Percentiles rank a stretch among this genome's conserved stretches.
These are phyloP conservation scores for Ligustrum vulgare DNA, from an alignment of 257 asterid species.

Conservation along the genomic window DNA sequence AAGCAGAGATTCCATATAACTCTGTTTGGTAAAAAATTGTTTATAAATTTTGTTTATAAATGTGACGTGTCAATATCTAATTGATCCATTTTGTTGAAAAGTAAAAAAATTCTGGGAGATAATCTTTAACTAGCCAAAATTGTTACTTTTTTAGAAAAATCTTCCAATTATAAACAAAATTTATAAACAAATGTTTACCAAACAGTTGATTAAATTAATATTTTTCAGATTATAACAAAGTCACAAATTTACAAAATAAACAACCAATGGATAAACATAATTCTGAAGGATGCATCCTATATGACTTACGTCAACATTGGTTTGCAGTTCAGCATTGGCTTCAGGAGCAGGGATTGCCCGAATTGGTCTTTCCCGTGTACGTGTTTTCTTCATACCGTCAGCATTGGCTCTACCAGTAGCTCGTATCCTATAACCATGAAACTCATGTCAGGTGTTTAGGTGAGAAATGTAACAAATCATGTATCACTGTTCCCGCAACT, in stretches of 20 bases:
- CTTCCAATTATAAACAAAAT: too few species aligned
- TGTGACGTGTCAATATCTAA: too few species aligned
- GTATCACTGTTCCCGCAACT: slow-evolving; percentile 1
- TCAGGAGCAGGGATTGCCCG: slow-evolving; percentile 76
- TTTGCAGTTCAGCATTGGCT: slow-evolving; percentile 87
- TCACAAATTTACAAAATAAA: not conserved
- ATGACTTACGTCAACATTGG: slow-evolving; percentile 71
- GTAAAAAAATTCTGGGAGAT: too few species aligned
- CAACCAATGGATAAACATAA: not conserved
- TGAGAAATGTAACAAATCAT: not conserved
- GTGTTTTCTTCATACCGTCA: slow-evolving; percentile 57
- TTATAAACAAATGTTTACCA: too few species aligned
- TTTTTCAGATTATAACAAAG: not conserved
- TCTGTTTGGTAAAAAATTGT: too few species aligned
- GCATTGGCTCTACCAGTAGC: slow-evolving; percentile 67
- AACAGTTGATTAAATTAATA: too few species aligned
- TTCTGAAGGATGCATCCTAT: slow-evolving; percentile 4
- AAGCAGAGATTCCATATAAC: not conserved
- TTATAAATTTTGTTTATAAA: too few species aligned
- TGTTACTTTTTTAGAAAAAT: too few species aligned
- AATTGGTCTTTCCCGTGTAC: slow-evolving; percentile 59
- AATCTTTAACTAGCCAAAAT: too few species aligned
- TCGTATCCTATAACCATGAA: slow-evolving; percentile 48
- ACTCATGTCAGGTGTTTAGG: slow-evolving; percentile 1
- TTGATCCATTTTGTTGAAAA: too few species aligned